These are phyloP conservation scores for Aspergillus fijiensis DNA, from an alignment of 2,329 filamentous ascomycete genomes.

Conservation along the genomic window DNA sequence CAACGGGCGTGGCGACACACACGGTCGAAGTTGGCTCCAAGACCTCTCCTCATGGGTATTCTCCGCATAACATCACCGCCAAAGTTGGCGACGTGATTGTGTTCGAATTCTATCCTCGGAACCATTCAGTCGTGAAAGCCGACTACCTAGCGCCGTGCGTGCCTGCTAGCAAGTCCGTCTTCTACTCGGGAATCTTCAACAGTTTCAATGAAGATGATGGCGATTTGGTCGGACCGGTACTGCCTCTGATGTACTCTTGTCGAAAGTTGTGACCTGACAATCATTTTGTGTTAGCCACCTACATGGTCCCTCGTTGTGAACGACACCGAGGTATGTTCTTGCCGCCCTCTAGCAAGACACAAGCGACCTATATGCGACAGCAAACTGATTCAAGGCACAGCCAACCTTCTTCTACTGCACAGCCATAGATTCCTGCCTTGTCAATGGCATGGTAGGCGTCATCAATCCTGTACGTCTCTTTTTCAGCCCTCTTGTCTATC, in stretches of 20 bases:
- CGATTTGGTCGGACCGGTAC: conserved; percentile 35
- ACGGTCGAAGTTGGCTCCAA: conserved; percentile 37
- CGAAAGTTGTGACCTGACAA: background rate
- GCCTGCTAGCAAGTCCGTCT: conserved; percentile 44
- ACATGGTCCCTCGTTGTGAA: conserved; percentile 53
- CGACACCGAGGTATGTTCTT: conserved; percentile 50
- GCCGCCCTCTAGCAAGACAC: background rate
- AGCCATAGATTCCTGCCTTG: conserved; percentile 63
- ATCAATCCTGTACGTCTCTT: conserved; percentile 62
- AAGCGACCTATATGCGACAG: background rate
- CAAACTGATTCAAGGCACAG: conserved; percentile 8
- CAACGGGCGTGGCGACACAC: conserved; percentile 27
- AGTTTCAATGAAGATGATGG: conserved; percentile 51
- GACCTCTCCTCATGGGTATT: conserved; percentile 32
- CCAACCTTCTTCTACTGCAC: conserved; percentile 71
- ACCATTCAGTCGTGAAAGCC: conserved; percentile 64
- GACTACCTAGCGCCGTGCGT: conserved; percentile 62
- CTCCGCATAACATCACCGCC: conserved; percentile 30
- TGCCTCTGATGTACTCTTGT: conserved; percentile 12
- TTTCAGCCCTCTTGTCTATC: background rate
- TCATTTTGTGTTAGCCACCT: conserved; percentile 27
- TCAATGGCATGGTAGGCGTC: conserved; percentile 70
- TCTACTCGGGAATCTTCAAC: conserved; percentile 38
- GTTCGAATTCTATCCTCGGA: conserved; percentile 63
- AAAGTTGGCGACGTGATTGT: conserved; percentile 39